Conservation (phyloP, 78 protist species). For the Dictyostelium purpureum region DNA sequence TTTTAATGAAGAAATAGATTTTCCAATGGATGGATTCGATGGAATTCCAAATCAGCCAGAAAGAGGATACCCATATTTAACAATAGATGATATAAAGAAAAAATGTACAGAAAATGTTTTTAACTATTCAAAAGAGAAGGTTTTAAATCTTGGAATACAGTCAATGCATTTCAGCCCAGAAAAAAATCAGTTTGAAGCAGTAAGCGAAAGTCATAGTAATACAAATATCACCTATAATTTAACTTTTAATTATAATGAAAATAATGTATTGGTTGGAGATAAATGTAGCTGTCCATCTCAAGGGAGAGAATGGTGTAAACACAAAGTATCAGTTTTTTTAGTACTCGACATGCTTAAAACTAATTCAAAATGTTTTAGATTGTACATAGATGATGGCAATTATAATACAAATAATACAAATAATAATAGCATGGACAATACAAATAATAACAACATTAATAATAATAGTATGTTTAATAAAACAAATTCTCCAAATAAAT, state of each 20-base stretch:
- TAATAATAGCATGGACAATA: no score
- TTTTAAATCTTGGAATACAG: not conserved
- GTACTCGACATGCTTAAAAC: not conserved
- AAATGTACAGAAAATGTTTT: not conserved
- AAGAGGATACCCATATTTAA: not conserved
- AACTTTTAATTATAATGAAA: not conserved
- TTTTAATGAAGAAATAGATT: no score
- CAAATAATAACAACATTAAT: no score
- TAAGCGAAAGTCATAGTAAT: not conserved
- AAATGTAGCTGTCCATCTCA: not conserved
- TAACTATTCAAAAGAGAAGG: not conserved
- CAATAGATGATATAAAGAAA: not conserved
- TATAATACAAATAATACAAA: no score
- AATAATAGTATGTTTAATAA: no score
- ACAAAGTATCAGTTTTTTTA: not conserved
- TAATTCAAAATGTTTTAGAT: no score
- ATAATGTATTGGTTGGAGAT: not conserved
- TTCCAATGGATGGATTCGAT: no score
- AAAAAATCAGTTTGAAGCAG: not conserved
- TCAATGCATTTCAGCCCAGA: not conserved
- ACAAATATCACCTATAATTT: not conserved
- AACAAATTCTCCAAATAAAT: no score
- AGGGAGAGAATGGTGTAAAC: slow-evolving; percentile 13
- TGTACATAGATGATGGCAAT: no score
- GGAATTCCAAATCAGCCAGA: no score